phyloP scores from a whole-genome alignment of 2,329 filamentous ascomycete species.

The Aspergillus brasiliensis region DNA sequence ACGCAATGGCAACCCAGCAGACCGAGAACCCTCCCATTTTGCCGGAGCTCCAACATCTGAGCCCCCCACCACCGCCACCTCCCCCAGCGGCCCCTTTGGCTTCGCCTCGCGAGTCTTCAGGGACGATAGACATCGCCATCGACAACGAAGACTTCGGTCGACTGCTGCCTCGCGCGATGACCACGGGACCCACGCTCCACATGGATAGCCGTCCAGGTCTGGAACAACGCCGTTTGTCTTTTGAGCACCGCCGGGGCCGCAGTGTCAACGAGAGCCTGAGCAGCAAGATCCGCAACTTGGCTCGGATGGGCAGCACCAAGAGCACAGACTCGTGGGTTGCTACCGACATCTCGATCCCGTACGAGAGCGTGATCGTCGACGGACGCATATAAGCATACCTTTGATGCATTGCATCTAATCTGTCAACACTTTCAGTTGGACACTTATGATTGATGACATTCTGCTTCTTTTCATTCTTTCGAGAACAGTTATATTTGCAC shows the following conservation, averaged over 20 bases:
- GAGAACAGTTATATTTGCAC: background rate
- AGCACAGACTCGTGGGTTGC: slow-evolving; percentile 36
- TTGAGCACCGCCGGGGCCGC: slow-evolving; percentile 54
- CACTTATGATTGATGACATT: slow-evolving; percentile 20
- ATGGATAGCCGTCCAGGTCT: slow-evolving; percentile 28
- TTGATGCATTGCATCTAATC: no score
- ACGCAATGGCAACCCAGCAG: slow-evolving; percentile 25
- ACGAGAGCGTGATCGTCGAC: slow-evolving; percentile 28
- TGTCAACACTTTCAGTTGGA: background rate
- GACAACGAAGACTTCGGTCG: slow-evolving; percentile 42
- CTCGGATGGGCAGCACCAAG: slow-evolving; percentile 58
- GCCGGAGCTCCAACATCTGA: slow-evolving; percentile 64
- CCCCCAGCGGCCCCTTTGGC: slow-evolving; percentile 35
- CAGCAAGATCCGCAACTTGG: slow-evolving; percentile 55
- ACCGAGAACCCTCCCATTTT: slow-evolving; percentile 52
- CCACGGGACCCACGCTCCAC: slow-evolving; percentile 35
- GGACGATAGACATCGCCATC: slow-evolving; percentile 45
- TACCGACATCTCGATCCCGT: slow-evolving; percentile 26
- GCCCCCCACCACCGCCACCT: slow-evolving; percentile 57
- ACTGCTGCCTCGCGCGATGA: slow-evolving; percentile 40
- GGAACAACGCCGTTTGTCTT: slow-evolving; percentile 46
- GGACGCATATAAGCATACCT: slow-evolving; percentile 18
- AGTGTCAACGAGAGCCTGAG: slow-evolving; percentile 62
- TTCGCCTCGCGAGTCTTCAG: slow-evolving; percentile 40
- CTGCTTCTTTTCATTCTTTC: slow-evolving; percentile 4